Evolutionary conservation across 345 rosid genomes (phyloP).

Genomic region (Gossypium anomalum): DNA sequence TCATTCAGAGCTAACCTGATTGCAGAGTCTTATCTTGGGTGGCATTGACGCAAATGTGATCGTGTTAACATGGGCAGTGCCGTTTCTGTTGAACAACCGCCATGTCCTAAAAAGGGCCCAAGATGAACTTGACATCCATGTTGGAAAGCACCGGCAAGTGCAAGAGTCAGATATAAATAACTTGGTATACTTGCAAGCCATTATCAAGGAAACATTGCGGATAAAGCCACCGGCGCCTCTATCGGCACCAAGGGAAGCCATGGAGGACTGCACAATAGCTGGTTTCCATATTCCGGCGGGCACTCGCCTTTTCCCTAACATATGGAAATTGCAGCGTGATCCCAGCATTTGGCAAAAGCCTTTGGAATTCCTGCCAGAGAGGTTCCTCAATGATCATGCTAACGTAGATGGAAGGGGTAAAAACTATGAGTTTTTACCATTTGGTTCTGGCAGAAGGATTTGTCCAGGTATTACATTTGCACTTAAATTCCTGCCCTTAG

Average conservation of each 20-base stretch:
- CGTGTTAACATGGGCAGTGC: constrained; percentile 40
- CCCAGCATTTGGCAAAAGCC: constrained; percentile 36
- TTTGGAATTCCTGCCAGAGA: constrained; percentile 41
- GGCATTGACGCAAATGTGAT: constrained; percentile 42
- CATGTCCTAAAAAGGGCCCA: constrained; percentile 29
- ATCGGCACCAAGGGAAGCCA: constrained; percentile 24
- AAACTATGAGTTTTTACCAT: constrained; percentile 43
- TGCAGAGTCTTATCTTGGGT: constrained; percentile 47
- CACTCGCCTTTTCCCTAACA: constrained; percentile 43
- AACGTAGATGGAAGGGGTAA: constrained; percentile 37
- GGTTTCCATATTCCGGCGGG: constrained; percentile 35
- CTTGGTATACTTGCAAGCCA: constrained; percentile 34
- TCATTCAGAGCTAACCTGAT: neutral
- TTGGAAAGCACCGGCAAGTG: constrained; percentile 30
- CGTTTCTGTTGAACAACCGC: constrained; percentile 36
- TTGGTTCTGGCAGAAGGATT: constrained; percentile 49
- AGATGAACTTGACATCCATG: constrained; percentile 31
- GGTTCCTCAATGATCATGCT: constrained; percentile 38
- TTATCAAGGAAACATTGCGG: constrained; percentile 45
- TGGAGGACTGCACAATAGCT: constrained; percentile 29
- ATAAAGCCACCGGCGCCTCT: constrained; percentile 32
- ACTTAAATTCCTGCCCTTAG: constrained; percentile 31
- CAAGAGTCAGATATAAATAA: constrained; percentile 39
- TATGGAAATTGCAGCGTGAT: constrained; percentile 55
- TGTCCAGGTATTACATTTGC: constrained; percentile 48